A percentile compares a stretch with the other conserved stretches of the same genome.
Evolutionary conservation across 257 asterid species (phyloP).

Genomic region (Nicotiana noctiflora): DNA sequence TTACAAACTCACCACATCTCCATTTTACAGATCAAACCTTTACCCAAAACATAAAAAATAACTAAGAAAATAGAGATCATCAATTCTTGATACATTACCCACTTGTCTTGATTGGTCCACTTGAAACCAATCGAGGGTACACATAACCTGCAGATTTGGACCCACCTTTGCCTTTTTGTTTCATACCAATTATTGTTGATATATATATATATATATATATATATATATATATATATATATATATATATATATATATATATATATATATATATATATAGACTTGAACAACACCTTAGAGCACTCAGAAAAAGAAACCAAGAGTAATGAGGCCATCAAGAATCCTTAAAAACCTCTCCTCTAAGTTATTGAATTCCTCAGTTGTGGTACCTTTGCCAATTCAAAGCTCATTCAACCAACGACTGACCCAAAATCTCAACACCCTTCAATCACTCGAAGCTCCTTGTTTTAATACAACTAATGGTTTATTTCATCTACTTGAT

Average conservation of each 20-base stretch:
- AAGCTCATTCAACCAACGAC: conserved; percentile 1
- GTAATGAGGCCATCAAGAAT: conserved; percentile 4
- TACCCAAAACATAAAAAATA: no score
- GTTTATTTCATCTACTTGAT: neutral
- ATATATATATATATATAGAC: no score
- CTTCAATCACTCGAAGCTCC: neutral
- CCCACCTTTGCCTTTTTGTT: neutral
- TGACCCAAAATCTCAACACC: neutral
- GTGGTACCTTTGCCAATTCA: neutral
- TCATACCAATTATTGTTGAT: neutral
- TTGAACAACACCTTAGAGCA: no score
- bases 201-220: neutral
- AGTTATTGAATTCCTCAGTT: neutral
- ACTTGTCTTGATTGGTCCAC: neutral
- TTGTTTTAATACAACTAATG: neutral
- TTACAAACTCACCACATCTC: no score
- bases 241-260: no score
- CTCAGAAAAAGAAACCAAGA: neutral
- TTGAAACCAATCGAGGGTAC: neutral
- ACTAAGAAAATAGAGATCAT: no score
- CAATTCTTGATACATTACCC: neutral
- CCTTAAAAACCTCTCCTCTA: neutral
- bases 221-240: no score
- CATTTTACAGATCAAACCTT: no score
- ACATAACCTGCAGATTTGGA: neutral